Evolutionary conservation across 75 land plant species (phyloP).

Genomic region (Ceratopteris richardii): DNA sequence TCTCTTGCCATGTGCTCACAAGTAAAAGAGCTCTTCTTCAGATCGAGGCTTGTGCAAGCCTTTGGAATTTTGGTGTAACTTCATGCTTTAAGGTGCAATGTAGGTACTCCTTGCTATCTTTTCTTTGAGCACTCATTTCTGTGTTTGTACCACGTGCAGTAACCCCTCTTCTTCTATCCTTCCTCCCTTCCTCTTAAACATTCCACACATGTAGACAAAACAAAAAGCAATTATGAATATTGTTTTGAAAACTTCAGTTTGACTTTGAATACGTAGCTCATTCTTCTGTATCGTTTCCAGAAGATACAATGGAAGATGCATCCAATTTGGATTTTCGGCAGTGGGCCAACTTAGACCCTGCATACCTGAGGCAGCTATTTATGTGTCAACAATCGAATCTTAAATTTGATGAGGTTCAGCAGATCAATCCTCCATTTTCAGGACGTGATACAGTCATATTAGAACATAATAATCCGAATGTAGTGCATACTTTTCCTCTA

Average conservation of each 20-base stretch:
- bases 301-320: slow-evolving; percentile 1
- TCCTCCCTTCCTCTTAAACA: too few species aligned
- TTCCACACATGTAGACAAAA: too few species aligned
- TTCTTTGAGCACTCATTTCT: too few species aligned
- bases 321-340: not conserved
- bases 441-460: slow-evolving; percentile 43
- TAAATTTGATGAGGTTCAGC: not conserved
- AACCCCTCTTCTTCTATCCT: too few species aligned
- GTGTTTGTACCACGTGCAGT: too few species aligned
- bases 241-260: not conserved
- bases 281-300: not conserved
- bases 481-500: slow-evolving; percentile 44
- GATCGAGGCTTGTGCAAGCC: too few species aligned
- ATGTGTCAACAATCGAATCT: not conserved
- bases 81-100: too few species aligned
- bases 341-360: not conserved
- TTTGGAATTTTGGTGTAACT: too few species aligned
- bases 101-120: too few species aligned
- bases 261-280: not conserved
- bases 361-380: not conserved
- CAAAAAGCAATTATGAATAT: too few species aligned
- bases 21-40: too few species aligned
- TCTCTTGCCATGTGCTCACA: too few species aligned
- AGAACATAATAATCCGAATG: slow-evolving; percentile 43
- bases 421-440: slow-evolving; percentile 34